These are phyloP conservation scores for Rhizopogon sp. DNA, from an alignment of 768 basidiomycete genomes.

Conservation along the genomic window DNA sequence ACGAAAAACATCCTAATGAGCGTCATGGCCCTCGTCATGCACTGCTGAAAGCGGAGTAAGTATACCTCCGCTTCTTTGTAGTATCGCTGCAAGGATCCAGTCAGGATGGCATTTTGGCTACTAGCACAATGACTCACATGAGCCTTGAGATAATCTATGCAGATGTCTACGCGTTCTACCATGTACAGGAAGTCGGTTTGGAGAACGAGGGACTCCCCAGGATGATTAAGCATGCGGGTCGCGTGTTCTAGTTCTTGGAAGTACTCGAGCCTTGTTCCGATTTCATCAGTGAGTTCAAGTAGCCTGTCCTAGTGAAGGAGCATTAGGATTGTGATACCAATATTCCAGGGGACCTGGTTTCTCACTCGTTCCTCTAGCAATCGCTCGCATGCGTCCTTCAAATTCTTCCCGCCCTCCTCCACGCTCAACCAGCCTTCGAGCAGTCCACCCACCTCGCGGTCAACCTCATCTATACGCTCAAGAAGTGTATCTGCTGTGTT, in stretches of 20 bases:
- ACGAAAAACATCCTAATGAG: slow-evolving; percentile 97
- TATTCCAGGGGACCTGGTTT: slow-evolving; percentile 4
- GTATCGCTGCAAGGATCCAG: slow-evolving; percentile 54
- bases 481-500: slow-evolving; percentile 72
- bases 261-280: slow-evolving; percentile 78
- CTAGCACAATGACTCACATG: slow-evolving; percentile 52
- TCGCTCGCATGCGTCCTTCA: slow-evolving; percentile 89
- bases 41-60: slow-evolving; percentile 95
- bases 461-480: slow-evolving; percentile 68
- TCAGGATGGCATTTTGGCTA: not conserved
- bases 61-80: slow-evolving; percentile 93
- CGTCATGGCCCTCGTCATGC: slow-evolving; percentile 97
- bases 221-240: slow-evolving; percentile 90
- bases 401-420: slow-evolving; percentile 85
- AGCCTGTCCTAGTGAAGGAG: slow-evolving; percentile 57
- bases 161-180: slow-evolving; percentile 94
- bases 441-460: slow-evolving; percentile 75
- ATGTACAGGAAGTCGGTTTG: slow-evolving; percentile 91
- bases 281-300: slow-evolving; percentile 75
- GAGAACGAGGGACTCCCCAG: slow-evolving; percentile 87
- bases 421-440: slow-evolving; percentile 80
- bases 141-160: slow-evolving; percentile 82
- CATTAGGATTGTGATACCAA: not conserved
- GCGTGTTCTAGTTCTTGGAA: slow-evolving; percentile 94
- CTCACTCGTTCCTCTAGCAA: slow-evolving; percentile 85